phyloP scores from a whole-genome alignment of 2,329 filamentous ascomycete genomes.

The Stagonosporopsis vannaccii region DNA sequence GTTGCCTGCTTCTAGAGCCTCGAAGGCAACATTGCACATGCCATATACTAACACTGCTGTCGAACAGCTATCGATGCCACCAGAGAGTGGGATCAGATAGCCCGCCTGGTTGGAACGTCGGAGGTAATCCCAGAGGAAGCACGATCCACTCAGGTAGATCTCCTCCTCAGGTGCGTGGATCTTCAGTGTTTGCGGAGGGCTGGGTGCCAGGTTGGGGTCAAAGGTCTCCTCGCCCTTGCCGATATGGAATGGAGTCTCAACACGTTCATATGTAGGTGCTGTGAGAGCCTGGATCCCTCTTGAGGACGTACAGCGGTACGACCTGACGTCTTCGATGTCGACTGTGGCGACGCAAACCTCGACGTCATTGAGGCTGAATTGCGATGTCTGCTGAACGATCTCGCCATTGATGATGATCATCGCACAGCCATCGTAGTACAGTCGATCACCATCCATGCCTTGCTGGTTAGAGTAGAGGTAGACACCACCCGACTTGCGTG shows the following conservation, averaged over 20 bases:
- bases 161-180: slow-evolving; percentile 69
- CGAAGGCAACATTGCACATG: slow-evolving; percentile 65
- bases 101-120: slow-evolving; percentile 61
- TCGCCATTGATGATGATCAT: slow-evolving; percentile 70
- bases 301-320: slow-evolving; percentile 64
- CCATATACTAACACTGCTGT: slow-evolving; percentile 32
- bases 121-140: slow-evolving; percentile 72
- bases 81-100: slow-evolving; percentile 64
- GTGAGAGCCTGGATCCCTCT: slow-evolving; percentile 65
- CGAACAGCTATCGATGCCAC: slow-evolving; percentile 69
- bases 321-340: slow-evolving; percentile 72
- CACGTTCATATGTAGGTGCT: slow-evolving; percentile 56
- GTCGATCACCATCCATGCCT: slow-evolving; percentile 54
- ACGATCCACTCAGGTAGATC: slow-evolving; percentile 69
- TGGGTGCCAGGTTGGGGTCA: slow-evolving; percentile 56
- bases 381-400: slow-evolving; percentile 69
- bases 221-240: slow-evolving; percentile 51
- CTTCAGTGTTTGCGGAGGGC: slow-evolving; percentile 55
- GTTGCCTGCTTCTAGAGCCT: slow-evolving; percentile 60
- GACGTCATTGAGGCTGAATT: slow-evolving; percentile 66
- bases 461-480: slow-evolving; percentile 71
- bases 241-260: slow-evolving; percentile 56
- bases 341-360: slow-evolving; percentile 64
- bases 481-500: slow-evolving; percentile 66
- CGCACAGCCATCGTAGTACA: slow-evolving; percentile 58